These are phyloP conservation scores for Xylariaceae sp. DNA, from an alignment of 2,329 filamentous ascomycete species.

Conservation along the genomic window DNA sequence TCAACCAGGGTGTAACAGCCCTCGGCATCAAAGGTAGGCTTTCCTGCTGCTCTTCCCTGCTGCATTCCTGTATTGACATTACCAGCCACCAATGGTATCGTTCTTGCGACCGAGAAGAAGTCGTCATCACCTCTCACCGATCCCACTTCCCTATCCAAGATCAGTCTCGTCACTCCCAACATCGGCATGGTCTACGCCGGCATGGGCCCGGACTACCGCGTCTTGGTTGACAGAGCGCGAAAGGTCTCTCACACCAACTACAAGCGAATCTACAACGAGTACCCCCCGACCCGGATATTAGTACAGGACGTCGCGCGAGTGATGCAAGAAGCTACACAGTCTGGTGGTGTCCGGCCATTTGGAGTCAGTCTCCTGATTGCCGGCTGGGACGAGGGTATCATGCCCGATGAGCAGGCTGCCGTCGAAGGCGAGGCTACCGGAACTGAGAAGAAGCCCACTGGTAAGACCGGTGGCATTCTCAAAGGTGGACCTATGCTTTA, in stretches of 20 bases:
- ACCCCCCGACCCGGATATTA: conserved; percentile 98
- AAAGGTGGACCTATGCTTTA: conserved; percentile 97
- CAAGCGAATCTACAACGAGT: conserved; percentile 99
- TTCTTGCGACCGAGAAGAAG: conserved; percentile 99
- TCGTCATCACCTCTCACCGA: conserved; percentile 97
- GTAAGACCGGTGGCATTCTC: conserved; percentile 90
- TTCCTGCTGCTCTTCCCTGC: not conserved
- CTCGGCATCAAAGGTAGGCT: conserved; percentile 90
- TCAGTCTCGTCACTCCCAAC: conserved; percentile 96
- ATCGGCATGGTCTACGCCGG: conserved; percentile 99
- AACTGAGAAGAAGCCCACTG: conserved; percentile 60
- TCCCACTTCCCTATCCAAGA: conserved; percentile 89
- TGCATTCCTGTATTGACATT: conserved; percentile 14
- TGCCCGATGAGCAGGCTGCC: conserved; percentile 71
- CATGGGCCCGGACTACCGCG: conserved; percentile 98
- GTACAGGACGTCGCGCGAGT: conserved; percentile 96
- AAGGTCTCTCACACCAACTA: conserved; percentile 98
- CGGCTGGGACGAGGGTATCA: conserved; percentile 94
- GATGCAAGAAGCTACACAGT: conserved; percentile 98
- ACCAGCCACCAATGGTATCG: conserved; percentile 93
- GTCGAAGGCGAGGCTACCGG: conserved; percentile 49
- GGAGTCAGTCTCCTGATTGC: conserved; percentile 93
- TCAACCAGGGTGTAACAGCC: conserved; percentile 98
- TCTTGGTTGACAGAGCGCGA: conserved; percentile 93
- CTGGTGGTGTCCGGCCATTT: conserved; percentile 93